Conservation (phyloP, 768 basidiomycete species). For the Boletellus sp. region DNA sequence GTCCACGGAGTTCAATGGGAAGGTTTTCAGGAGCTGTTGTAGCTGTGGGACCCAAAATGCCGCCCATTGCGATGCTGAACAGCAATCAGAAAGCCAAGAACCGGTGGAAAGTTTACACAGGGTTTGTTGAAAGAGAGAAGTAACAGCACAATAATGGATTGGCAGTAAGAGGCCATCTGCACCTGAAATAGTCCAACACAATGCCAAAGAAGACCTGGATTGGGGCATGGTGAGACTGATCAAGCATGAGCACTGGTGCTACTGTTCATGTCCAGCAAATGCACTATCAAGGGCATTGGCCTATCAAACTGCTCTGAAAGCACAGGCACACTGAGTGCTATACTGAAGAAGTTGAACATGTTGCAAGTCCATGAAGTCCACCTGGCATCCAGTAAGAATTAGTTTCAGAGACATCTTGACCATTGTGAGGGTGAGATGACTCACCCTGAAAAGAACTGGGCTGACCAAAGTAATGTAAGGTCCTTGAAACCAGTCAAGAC, state of each 20-base stretch:
- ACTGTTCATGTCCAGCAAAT: slow-evolving; percentile 11
- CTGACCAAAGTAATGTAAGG: slow-evolving; percentile 54
- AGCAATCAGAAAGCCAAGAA: slow-evolving; percentile 81
- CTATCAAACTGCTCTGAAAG: slow-evolving; percentile 50
- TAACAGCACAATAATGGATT: slow-evolving; percentile 70
- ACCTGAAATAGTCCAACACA: slow-evolving; percentile 80
- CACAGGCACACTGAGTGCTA: slow-evolving; percentile 51
- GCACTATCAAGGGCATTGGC: slow-evolving; percentile 41
- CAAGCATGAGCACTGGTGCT: not conserved
- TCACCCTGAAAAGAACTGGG: slow-evolving; percentile 56
- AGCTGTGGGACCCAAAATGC: slow-evolving; percentile 83
- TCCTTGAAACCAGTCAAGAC: slow-evolving; percentile 41
- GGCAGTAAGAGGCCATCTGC: slow-evolving; percentile 89
- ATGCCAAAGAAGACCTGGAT: slow-evolving; percentile 69
- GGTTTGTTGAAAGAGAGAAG: slow-evolving; percentile 79
- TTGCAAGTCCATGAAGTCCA: slow-evolving; percentile 90
- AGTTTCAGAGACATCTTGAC: not conserved
- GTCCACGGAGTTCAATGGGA: slow-evolving; percentile 84
- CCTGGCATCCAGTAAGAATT: slow-evolving; percentile 29
- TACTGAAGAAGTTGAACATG: slow-evolving; percentile 85
- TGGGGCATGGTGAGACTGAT: not conserved
- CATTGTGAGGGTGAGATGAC: not conserved
- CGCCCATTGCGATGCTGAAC: slow-evolving; percentile 88
- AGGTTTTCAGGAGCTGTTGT: slow-evolving; percentile 87
- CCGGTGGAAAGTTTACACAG: slow-evolving; percentile 66